These are phyloP conservation scores for Arabidopsis hybrid DNA, from an alignment of 441 rosid genomes.

Conservation along the genomic window DNA sequence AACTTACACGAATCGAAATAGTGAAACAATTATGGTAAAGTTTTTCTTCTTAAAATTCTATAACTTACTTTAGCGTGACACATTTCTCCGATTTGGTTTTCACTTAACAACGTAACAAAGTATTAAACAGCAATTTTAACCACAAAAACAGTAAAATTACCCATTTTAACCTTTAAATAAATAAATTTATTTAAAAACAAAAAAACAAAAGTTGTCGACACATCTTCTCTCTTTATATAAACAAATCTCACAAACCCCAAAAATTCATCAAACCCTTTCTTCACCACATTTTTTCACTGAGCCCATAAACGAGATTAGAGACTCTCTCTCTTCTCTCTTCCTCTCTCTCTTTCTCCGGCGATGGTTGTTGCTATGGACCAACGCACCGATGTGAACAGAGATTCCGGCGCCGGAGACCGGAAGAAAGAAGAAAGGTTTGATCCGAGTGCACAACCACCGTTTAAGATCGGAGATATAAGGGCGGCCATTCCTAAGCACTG, in stretches of 20 bases:
- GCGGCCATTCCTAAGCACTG: constrained; percentile 55
- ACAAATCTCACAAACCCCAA: constrained; percentile 28
- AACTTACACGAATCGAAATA: background rate
- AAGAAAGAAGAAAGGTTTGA: constrained; percentile 43
- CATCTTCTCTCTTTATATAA: constrained; percentile 42
- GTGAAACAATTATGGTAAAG: constrained; percentile 15
- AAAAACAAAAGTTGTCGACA: background rate
- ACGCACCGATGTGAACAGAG: constrained; percentile 38
- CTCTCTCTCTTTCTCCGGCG: constrained; percentile 26
- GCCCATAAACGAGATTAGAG: constrained; percentile 20
- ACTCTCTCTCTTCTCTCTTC: constrained; percentile 8
- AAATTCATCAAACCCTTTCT: constrained; percentile 41
- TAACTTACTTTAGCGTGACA: constrained; percentile 7
- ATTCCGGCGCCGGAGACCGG: constrained; percentile 28
- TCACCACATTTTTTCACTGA: constrained; percentile 35
- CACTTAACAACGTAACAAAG: constrained; percentile 19
- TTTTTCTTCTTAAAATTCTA: background rate
- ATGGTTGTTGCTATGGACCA: constrained; percentile 46
- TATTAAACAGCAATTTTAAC: background rate
- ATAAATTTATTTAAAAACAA: background rate
- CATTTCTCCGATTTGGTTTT: constrained; percentile 8
- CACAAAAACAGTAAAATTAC: background rate
- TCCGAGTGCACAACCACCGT: constrained; percentile 50
- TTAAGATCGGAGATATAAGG: constrained; percentile 49
- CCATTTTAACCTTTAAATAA: constrained; percentile 2